A percentile compares a stretch with the other conserved stretches of the same genome.
phyloP scores from a whole-genome alignment of 2,329 filamentous ascomycete genomes.

The Grosmannia serpens region DNA sequence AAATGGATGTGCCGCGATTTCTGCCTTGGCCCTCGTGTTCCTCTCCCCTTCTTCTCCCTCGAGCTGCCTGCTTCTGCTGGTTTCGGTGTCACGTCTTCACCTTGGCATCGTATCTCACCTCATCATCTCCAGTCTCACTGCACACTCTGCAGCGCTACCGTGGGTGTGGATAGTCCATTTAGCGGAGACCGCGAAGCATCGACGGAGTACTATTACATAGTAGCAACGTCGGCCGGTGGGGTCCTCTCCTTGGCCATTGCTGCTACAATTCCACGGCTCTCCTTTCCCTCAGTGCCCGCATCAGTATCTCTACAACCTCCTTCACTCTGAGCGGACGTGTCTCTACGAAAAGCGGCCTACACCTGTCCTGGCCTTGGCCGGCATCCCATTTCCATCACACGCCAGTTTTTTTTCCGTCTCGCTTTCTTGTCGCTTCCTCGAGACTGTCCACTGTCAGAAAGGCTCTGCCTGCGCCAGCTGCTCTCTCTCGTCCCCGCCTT shows the following conservation, averaged over 20 bases:
- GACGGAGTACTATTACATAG: no score
- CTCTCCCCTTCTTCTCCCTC: background rate
- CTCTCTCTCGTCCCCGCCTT: background rate
- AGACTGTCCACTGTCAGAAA: background rate
- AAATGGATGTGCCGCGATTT: no score
- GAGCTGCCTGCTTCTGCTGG: background rate
- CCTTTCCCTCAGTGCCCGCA: background rate
- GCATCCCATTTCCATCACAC: background rate
- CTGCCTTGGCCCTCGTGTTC: background rate
- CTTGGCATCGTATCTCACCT: background rate
- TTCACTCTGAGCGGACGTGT: background rate
- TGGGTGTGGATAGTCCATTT: background rate
- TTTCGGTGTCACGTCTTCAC: background rate
- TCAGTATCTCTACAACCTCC: background rate
- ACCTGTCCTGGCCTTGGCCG: background rate
- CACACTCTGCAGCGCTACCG: background rate
- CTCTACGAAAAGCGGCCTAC: background rate
- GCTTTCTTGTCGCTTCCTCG: background rate
- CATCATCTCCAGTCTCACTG: background rate
- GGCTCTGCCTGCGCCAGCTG: no score
- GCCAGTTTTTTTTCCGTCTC: background rate
- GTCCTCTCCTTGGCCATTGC: background rate
- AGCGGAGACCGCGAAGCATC: background rate
- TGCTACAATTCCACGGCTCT: background rate
- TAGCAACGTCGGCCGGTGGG: background rate